Base-by-base conservation (phyloP, 345 rosid genomes). In the Acer saccharum region DNA sequence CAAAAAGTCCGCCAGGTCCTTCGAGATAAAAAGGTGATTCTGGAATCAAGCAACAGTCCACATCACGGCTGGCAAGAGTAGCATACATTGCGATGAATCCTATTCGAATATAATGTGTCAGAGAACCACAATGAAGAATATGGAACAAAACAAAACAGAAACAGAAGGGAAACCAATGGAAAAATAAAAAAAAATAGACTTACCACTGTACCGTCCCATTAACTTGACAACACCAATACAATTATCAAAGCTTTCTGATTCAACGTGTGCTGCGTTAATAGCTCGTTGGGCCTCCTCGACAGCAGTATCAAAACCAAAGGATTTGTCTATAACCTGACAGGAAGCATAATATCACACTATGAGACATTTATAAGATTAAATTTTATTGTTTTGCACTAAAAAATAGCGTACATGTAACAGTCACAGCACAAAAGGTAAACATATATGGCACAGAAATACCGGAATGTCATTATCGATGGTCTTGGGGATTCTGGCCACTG, bases 401-500 rank as follows among this genome's bases (percentile, higher is more conserved):
- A 65, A 32, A 75, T 13, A 32, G 10, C 18, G 14, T 11, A 20
- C 65, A 63, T n/a, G 35, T 65, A n/a, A 75, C 7, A 17, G 50
- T 32, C 9, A 35, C 14, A 23, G 7, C 62, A 20, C 12, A 18
- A 3, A 60, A 63, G 12, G 23, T 9, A 10, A 16, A 7, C 57
- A 71, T 5, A 41, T 29, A 29, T 20, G 48, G 58, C 48, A 23
- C 54, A 70, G 9, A 69, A 69, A 48, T 76, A 91, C 97, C 20
- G 93, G 93, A 69, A 95, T 92, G 79, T 25, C 27, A 25, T 25
- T 25, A 25, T 25, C 27, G 27, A 25, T 25, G 27, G 27, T 25
- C 27, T 25, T 93, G 0, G 98, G 99, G 25, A 95, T 90, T 52
- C 98, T 97, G 73, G 87, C 96, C 27, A 93, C 93, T 32, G 93